Conservation (phyloP, 805 yeast species). For the Limtongia smithiae region DNA sequence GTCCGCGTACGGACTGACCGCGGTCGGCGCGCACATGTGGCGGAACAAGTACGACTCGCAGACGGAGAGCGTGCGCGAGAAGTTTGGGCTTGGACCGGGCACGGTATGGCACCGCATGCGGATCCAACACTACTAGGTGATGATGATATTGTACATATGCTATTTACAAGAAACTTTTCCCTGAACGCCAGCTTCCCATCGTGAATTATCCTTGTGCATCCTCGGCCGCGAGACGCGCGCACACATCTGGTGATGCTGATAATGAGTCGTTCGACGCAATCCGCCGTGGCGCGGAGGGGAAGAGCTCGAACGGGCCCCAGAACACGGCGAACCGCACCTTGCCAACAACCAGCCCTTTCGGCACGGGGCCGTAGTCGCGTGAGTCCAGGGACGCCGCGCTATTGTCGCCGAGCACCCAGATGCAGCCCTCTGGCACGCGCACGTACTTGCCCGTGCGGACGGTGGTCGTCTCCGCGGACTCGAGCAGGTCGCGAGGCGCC, state of each 20-base stretch:
- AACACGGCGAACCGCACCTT: constrained; percentile 46
- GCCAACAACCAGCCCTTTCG: constrained; percentile 84
- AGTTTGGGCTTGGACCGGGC: constrained; percentile 72
- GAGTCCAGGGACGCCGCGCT: constrained; percentile 83
- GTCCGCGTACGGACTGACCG: constrained; percentile 50
- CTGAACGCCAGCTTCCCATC: background rate
- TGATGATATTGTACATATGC: background rate
- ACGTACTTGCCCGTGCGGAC: constrained; percentile 50
- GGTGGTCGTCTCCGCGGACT: constrained; percentile 34
- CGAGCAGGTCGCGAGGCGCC: background rate
- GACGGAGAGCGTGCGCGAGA: constrained; percentile 61
- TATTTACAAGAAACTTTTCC: no score
- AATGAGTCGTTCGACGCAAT: constrained; percentile 3
- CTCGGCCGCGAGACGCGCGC: no score
- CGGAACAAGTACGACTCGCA: constrained; percentile 79
- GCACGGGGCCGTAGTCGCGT: constrained; percentile 82
- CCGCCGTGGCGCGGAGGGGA: constrained; percentile 16
- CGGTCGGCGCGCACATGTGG: constrained; percentile 92
- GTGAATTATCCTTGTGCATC: background rate
- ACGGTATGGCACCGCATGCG: constrained; percentile 47
- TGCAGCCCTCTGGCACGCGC: constrained; percentile 87
- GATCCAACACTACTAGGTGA: constrained; percentile 12
- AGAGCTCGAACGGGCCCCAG: constrained; percentile 14
- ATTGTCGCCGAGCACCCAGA: constrained; percentile 97
- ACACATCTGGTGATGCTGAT: background rate